A percentile compares a stretch with the other conserved stretches of the same genome.
Evolutionary conservation across 306 rosid genomes (phyloP).

Genomic region (Vicia villosa): DNA sequence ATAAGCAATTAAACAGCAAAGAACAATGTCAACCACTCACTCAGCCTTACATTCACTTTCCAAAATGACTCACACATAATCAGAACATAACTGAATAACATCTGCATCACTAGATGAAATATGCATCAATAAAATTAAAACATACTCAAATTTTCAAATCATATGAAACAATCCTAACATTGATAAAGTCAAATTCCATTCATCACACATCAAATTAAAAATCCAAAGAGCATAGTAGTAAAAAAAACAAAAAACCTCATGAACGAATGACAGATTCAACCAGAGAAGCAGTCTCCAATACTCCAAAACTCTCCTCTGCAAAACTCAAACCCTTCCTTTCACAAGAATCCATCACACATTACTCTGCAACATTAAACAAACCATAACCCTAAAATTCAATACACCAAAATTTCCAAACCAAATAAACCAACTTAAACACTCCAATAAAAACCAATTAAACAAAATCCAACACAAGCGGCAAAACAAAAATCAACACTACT

Average conservation of each 20-base stretch:
- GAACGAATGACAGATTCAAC: constrained; percentile 48
- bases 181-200: constrained; percentile 23
- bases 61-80: constrained; percentile 17
- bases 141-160: constrained; percentile 18
- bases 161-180: constrained; percentile 15
- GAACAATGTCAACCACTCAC: neutral
- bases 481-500: constrained; percentile 26
- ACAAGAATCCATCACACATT: constrained; percentile 60
- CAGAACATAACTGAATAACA: neutral
- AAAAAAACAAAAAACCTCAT: constrained; percentile 37
- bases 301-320: constrained; percentile 41
- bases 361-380: constrained; percentile 40
- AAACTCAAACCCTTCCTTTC: constrained; percentile 46
- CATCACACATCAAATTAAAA: constrained; percentile 30
- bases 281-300: constrained; percentile 40
- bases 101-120: neutral
- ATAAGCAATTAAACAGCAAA: constrained; percentile 25
- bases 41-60: constrained; percentile 10
- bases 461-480: constrained; percentile 33
- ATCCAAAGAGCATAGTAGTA: constrained; percentile 29
- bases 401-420: neutral
- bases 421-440: constrained; percentile 19
- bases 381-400: constrained; percentile 59
- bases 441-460: constrained; percentile 14
- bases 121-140: constrained; percentile 23